Conservation (phyloP, 2,329 filamentous ascomycete genomes). For the Neoascochyta sp. region DNA sequence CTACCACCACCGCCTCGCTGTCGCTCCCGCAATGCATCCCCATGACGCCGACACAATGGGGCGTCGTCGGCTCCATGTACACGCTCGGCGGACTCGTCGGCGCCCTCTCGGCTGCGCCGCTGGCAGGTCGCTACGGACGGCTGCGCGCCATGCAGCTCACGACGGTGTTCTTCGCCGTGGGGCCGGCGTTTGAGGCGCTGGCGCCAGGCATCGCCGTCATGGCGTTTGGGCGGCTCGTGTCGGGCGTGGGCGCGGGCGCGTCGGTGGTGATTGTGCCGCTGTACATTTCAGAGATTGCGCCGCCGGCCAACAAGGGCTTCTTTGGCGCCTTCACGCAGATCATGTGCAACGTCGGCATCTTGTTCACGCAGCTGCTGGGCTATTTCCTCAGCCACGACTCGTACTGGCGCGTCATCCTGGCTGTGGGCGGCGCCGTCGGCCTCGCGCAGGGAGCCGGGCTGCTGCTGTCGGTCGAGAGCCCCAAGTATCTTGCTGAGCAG, state of each 20-base stretch:
- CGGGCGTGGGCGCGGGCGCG: constrained; percentile 80
- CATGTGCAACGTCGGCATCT: constrained; percentile 87
- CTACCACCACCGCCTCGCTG: constrained; percentile 26
- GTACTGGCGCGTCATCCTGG: constrained; percentile 81
- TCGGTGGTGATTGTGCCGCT: constrained; percentile 90
- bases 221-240: constrained; percentile 70
- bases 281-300: constrained; percentile 89
- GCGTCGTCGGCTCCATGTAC: constrained; percentile 83
- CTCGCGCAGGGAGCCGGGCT: constrained; percentile 65
- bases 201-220: constrained; percentile 65
- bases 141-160: constrained; percentile 73
- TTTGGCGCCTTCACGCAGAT: constrained; percentile 85
- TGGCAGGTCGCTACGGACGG: constrained; percentile 75
- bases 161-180: constrained; percentile 69
- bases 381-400: constrained; percentile 79
- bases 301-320: constrained; percentile 64
- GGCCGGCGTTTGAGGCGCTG: constrained; percentile 71
- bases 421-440: constrained; percentile 66
- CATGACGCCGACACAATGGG: constrained; percentile 79
- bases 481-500: constrained; percentile 75
- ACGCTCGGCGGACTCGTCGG: constrained; percentile 84
- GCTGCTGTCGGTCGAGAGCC: constrained; percentile 74
- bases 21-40: constrained; percentile 74
- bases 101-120: constrained; percentile 72
- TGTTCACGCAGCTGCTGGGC: constrained; percentile 77